A percentile compares a stretch with the other conserved stretches of the same genome.
Conservation (phyloP, 257 asterid genomes). For the Solanum okadae region DNA sequence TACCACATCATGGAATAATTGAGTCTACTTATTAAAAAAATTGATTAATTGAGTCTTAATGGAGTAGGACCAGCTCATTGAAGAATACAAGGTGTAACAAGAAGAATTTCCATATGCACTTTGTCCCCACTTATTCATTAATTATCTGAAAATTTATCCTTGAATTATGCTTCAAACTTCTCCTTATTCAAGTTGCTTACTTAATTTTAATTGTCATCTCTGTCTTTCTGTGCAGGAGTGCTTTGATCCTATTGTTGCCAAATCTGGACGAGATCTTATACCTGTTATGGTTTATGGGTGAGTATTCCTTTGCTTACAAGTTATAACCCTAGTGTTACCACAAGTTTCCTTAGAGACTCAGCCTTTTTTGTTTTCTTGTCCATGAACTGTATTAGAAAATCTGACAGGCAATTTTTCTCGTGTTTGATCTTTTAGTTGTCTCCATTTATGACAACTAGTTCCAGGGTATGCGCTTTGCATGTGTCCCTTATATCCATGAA, state of each 20-base stretch:
- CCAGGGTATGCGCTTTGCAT: background rate
- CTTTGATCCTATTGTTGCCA: conserved; percentile 94
- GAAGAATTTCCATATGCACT: background rate
- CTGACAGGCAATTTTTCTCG: background rate
- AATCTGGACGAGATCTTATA: conserved; percentile 95
- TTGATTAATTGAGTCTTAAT: background rate
- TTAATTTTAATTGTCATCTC: background rate
- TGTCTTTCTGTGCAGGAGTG: conserved; percentile 58
- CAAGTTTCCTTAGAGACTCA: background rate
- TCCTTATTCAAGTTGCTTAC: background rate
- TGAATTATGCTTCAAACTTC: background rate
- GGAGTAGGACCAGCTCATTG: background rate
- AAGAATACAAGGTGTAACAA: background rate
- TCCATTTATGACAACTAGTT: background rate
- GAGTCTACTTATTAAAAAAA: background rate
- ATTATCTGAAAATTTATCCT: background rate
- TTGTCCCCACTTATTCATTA: background rate
- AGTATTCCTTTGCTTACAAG: conserved; percentile 13
- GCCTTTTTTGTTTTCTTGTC: background rate
- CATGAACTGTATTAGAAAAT: background rate
- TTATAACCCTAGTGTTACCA: background rate
- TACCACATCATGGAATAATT: background rate
- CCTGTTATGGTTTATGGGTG: conserved; percentile 99
- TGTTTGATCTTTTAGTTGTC: background rate
- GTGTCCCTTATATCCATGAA: background rate